phyloP scores from a whole-genome alignment of 768 basidiomycete genomes.

The Lactarius sp. region DNA sequence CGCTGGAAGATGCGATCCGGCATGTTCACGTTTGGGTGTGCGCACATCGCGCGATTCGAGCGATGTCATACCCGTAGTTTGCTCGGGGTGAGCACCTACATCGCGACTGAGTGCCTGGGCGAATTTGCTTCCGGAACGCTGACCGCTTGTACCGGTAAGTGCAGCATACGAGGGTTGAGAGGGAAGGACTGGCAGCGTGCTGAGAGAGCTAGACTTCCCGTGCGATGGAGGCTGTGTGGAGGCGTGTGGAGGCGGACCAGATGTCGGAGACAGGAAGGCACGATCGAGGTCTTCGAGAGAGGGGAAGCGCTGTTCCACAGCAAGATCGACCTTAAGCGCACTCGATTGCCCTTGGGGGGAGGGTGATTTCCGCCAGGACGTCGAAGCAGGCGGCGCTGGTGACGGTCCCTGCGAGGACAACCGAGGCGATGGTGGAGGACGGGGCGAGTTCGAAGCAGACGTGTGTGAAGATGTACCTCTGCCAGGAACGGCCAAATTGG shows the following conservation, averaged over 20 bases:
- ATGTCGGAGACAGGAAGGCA: slow-evolving; percentile 35
- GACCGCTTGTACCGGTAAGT: neutral
- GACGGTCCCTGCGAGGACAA: slow-evolving; percentile 17
- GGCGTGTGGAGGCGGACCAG: slow-evolving; percentile 19
- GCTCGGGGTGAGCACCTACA: slow-evolving; percentile 50
- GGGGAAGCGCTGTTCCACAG: slow-evolving; percentile 75
- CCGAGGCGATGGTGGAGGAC: slow-evolving; percentile 21
- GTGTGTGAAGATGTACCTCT: slow-evolving; percentile 12
- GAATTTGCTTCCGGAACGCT: slow-evolving; percentile 10
- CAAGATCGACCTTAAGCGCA: slow-evolving; percentile 38
- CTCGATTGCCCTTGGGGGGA: slow-evolving; percentile 8
- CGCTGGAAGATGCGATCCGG: slow-evolving; percentile 17
- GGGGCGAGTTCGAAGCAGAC: slow-evolving; percentile 15
- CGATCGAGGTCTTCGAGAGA: slow-evolving; percentile 82
- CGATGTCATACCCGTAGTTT: slow-evolving; percentile 51
- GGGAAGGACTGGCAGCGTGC: neutral
- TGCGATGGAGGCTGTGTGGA: slow-evolving; percentile 15
- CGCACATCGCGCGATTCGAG: slow-evolving; percentile 34
- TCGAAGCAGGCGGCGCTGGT: slow-evolving; percentile 16
- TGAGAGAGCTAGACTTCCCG: neutral
- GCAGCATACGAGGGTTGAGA: neutral
- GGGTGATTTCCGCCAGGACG: slow-evolving; percentile 20
- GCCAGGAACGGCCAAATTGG: slow-evolving; percentile 19
- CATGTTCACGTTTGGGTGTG: slow-evolving; percentile 11
- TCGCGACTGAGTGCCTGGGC: slow-evolving; percentile 23